phyloP scores from a whole-genome alignment of 169 alveolate species.

The Miamiensis avidus region DNA sequence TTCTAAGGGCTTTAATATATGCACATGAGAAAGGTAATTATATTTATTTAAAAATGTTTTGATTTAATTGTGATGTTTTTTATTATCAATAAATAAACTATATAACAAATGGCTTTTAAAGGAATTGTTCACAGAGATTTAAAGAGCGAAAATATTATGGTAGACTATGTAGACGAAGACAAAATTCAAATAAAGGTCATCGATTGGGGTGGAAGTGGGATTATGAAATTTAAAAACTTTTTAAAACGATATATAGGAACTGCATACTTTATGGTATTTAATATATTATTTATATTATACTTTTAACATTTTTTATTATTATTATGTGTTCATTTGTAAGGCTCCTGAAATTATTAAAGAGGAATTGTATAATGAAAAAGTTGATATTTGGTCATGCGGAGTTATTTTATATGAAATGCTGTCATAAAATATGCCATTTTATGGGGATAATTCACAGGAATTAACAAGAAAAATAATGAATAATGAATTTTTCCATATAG shows the following conservation, averaged over 20 bases:
- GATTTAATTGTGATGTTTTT: too few relatives aligned
- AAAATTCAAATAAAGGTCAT: slow-evolving; percentile 27
- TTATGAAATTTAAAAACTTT: too few relatives aligned
- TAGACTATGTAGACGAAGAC: slow-evolving; percentile 3
- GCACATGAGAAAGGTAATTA: slow-evolving; percentile 30
- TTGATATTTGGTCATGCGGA: slow-evolving; percentile 73
- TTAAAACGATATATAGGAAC: too few relatives aligned
- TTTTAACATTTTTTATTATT: too few relatives aligned
- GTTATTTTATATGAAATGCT: slow-evolving; percentile 63
- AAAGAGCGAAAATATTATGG: slow-evolving; percentile 39
- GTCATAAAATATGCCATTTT: not conserved
- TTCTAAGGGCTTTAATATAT: slow-evolving; percentile 22
- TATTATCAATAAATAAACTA: too few relatives aligned
- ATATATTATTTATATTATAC: too few relatives aligned
- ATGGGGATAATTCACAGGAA: slow-evolving; percentile 3
- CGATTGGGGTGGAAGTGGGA: slow-evolving; percentile 39
- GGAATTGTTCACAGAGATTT: slow-evolving; percentile 45
- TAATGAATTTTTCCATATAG: too few relatives aligned
- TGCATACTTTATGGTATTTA: too few relatives aligned
- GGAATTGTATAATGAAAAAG: slow-evolving; percentile 52
- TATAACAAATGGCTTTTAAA: too few relatives aligned
- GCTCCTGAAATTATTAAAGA: slow-evolving; percentile 42
- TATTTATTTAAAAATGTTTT: too few relatives aligned
- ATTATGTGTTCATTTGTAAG: too few relatives aligned
- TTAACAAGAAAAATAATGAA: not conserved